phyloP scores from a whole-genome alignment of 805 yeast species.

The Clavispora asparagi region DNA sequence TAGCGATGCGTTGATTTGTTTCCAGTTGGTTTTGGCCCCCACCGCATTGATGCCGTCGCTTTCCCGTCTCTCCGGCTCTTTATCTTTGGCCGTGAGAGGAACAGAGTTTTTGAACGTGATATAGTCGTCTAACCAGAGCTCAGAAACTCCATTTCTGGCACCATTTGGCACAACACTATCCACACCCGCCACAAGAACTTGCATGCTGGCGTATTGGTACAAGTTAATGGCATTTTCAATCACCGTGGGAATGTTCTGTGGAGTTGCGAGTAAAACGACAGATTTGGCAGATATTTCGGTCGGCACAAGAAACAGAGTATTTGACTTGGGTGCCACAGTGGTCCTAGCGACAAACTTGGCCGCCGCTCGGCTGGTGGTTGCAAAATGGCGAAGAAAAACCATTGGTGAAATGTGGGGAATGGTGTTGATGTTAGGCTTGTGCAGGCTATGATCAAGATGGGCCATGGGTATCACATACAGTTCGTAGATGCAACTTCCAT shows the following conservation, averaged over 20 bases:
- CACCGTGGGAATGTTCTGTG: conserved; percentile 24
- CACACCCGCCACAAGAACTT: conserved; percentile 37
- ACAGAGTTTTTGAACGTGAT: conserved; percentile 15
- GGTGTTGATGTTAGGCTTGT: not conserved
- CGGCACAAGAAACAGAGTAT: conserved; percentile 3
- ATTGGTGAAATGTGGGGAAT: not conserved
- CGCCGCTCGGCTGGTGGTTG: conserved; percentile 3
- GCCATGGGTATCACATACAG: not conserved
- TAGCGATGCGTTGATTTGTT: conserved; percentile 22
- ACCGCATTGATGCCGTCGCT: conserved; percentile 34
- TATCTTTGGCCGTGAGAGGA: conserved; percentile 21
- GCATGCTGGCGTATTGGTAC: conserved; percentile 22
- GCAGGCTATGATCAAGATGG: not conserved
- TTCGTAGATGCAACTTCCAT: not conserved
- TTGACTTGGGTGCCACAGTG: conserved; percentile 6
- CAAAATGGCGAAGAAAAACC: conserved; percentile 3
- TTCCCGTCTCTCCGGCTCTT: conserved; percentile 18
- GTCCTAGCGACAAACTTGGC: conserved; percentile 13
- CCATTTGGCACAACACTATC: conserved; percentile 33
- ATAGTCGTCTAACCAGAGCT: conserved; percentile 32
- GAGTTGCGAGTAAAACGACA: conserved; percentile 32
- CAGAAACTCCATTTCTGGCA: conserved; percentile 30
- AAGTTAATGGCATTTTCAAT: conserved; percentile 26
- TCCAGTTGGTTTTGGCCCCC: conserved; percentile 36
- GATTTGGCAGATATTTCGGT: conserved; percentile 20